Conservation (phyloP, 176 grass and related monocot species). For the Triticum urartu region DNA sequence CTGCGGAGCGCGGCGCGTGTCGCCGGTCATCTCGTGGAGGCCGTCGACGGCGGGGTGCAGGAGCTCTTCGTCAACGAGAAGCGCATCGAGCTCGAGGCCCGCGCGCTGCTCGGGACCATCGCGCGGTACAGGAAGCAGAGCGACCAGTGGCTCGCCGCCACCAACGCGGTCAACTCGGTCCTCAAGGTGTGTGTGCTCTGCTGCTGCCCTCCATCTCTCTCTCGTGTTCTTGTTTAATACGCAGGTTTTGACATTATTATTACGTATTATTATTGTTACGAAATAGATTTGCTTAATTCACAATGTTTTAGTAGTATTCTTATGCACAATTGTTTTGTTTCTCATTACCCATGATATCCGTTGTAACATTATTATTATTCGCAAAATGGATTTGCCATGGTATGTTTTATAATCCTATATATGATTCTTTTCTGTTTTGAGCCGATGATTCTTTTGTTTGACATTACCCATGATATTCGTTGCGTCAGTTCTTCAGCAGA, state of each 20-base stretch:
- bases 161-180: constrained; percentile 63
- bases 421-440: too few species aligned
- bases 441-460: not conserved
- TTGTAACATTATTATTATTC: not conserved
- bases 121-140: constrained; percentile 76
- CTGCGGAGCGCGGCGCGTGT: constrained; percentile 9
- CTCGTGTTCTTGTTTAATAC: not conserved
- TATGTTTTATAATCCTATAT: not conserved
- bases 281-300: not conserved
- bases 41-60: constrained; percentile 29
- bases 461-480: not conserved
- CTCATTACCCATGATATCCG: too few species aligned
- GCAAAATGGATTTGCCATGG: not conserved
- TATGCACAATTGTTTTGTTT: too few species aligned
- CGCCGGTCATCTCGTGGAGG: not conserved
- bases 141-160: constrained; percentile 76
- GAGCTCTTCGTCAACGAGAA: constrained; percentile 79
- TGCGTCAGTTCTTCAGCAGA: not conserved
- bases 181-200: not conserved
- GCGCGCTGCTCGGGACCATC: constrained; percentile 48
- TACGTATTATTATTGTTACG: not conserved
- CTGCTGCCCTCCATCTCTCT: not conserved
- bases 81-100: constrained; percentile 65
- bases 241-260: not conserved
- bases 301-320: not conserved